Evolutionary conservation across 2,329 filamentous ascomycete species (phyloP).

Genomic region (Cladosporium sp.): DNA sequence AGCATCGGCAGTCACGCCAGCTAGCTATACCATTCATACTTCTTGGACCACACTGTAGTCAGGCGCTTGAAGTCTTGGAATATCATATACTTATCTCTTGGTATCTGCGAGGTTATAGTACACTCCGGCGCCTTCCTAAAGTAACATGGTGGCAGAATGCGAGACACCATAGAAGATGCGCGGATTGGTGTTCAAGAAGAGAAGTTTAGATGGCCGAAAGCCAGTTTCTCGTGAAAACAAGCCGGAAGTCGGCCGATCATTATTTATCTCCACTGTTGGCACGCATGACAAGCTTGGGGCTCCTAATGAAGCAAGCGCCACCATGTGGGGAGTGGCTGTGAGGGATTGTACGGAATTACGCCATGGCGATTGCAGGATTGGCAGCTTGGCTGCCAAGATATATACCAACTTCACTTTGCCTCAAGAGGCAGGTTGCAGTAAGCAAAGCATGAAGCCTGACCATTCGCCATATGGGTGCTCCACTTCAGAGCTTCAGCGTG

Average conservation of each 20-base stretch:
- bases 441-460: neutral
- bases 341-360: neutral
- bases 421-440: constrained; percentile 1
- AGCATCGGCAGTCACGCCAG: too few species aligned
- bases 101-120: neutral
- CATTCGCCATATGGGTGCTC: neutral
- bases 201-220: neutral
- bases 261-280: neutral
- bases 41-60: neutral
- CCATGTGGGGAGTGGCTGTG: neutral
- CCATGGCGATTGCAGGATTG: neutral
- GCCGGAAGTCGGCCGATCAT: neutral
- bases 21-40: neutral
- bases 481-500: too few species aligned
- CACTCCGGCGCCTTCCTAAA: constrained; percentile 4
- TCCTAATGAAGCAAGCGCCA: neutral
- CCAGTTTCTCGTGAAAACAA: neutral
- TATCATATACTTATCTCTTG: constrained; percentile 5
- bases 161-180: neutral
- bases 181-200: neutral
- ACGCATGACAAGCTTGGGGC: constrained; percentile 11
- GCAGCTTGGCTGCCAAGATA: constrained; percentile 10
- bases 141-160: neutral
- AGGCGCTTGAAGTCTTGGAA: constrained; percentile 7
- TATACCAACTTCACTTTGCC: neutral